Evolutionary conservation across 2,329 filamentous ascomycete species (phyloP), one percentile per base, ranked within the genome.

Genomic region (Pleomassaria siparia): DNA sequence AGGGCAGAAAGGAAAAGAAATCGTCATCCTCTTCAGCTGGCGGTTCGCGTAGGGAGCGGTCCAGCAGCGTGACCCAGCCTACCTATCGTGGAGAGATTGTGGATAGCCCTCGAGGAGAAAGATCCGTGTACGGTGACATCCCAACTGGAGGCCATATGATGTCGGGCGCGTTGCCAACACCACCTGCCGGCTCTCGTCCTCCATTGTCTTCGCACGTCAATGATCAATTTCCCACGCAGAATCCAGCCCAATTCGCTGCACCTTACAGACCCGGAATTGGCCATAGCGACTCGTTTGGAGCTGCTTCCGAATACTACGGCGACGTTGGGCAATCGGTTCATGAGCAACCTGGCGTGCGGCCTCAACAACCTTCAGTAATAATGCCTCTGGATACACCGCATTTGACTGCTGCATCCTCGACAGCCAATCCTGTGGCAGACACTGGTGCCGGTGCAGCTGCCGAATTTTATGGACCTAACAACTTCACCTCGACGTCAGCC

Each of bases 281-380:
- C 40, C 47, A 56, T 26, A 56, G 59, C 26, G 57, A 59, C 32
- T 72, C 74, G 16, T 75, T 76, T 44, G 83, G 82, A 25, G 73
- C 75, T 28, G 81, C 81, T 5, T 77, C 83, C 13, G 81, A 84
- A 26, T 86, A 83, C 63, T 86, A 85, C 62, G 76, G 78, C 35
- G 83, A 85, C 60, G 76, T 82, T 56, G 83, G 82, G 10, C 72
- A 85, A 60, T 84, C 80, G 15, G 82, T 86, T 2, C 62, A 72
- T 9, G 63, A 72, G 11, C 83, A 86, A 62, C 83, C 83, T 6
- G 83, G 83, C n/a, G 73, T 83, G 10, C 74, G 83, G 35, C 76
- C 80, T 6, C 66, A 75, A 13, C 72, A 72, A 25, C 79, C 80
- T 20, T 73, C 76, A 1, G 73, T 83, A 29, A 78, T 83, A 46